These are phyloP conservation scores for Dysphania ambrosioides DNA, from an alignment of 148 eudicot species.

Conservation along the genomic window DNA sequence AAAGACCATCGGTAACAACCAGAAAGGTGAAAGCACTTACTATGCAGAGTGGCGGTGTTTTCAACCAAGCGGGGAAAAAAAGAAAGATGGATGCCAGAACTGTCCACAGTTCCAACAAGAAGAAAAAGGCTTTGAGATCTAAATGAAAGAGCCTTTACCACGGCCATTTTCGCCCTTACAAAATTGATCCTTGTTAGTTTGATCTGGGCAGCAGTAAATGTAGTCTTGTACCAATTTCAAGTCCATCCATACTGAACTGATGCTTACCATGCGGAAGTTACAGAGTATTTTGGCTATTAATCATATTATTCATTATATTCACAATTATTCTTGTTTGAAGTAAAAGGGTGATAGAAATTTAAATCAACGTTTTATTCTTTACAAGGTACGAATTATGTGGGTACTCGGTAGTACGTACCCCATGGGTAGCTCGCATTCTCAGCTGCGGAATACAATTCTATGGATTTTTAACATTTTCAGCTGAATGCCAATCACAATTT, in stretches of 20 bases:
- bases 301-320: not conserved
- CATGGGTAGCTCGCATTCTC: no score
- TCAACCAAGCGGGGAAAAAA: conserved; percentile 43
- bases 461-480: no score
- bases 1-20: conserved; percentile 86
- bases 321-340: no score
- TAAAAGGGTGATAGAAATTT: no score
- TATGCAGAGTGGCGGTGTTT: conserved; percentile 25
- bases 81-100: no score
- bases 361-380: no score
- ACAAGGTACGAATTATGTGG: no score
- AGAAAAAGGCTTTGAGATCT: conserved; percentile 57
- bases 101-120: conserved; percentile 37
- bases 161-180: not conserved
- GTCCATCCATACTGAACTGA: not conserved
- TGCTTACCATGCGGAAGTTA: not conserved
- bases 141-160: conserved; percentile 19
- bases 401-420: no score
- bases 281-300: not conserved
- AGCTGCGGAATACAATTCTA: no score
- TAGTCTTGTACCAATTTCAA: not conserved
- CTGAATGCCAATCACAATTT: no score
- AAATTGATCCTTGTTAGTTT: not conserved
- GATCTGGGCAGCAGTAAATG: conserved; percentile 1
- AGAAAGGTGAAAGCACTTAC: conserved; percentile 63